Percentiles rank a stretch among this genome's conserved stretches.
Evolutionary conservation across 768 basidiomycete genomes (phyloP).

Genomic region (Amanita muscaria): DNA sequence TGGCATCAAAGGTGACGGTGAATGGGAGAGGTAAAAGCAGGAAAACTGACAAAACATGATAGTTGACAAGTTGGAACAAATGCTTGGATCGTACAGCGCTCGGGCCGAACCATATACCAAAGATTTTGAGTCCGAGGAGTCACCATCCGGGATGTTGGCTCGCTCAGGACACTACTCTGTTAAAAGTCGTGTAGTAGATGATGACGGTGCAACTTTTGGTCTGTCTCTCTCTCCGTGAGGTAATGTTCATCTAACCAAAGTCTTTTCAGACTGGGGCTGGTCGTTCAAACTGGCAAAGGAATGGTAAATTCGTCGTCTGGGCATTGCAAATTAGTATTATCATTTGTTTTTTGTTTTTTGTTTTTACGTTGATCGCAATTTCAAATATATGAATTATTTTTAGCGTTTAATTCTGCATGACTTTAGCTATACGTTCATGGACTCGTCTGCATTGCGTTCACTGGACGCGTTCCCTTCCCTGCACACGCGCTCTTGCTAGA

Average conservation of each 20-base stretch:
- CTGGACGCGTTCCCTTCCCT: not conserved
- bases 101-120: conserved; percentile 58
- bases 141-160: conserved; percentile 73
- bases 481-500: not conserved
- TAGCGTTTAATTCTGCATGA: not conserved
- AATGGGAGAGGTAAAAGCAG: not conserved
- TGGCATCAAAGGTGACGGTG: conserved; percentile 54
- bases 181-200: conserved; percentile 77
- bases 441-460: not conserved
- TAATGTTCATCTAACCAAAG: not conserved
- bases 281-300: conserved; percentile 87
- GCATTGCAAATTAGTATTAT: not conserved
- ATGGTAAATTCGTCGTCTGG: conserved; percentile 41
- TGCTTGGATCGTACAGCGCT: conserved; percentile 93
- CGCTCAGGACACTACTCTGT: conserved; percentile 75
- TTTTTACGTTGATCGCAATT: not conserved
- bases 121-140: conserved; percentile 66
- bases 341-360: not conserved
- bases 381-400: not conserved
- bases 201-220: conserved; percentile 80
- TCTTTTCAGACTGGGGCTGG: conserved; percentile 70
- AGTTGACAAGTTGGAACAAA: conserved; percentile 91
- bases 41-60: conserved; percentile 7
- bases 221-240: conserved; percentile 17
- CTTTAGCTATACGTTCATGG: not conserved